Evolutionary conservation across 2,329 filamentous ascomycete species (phyloP).

Genomic region (Colletotrichum chlorophyti): DNA sequence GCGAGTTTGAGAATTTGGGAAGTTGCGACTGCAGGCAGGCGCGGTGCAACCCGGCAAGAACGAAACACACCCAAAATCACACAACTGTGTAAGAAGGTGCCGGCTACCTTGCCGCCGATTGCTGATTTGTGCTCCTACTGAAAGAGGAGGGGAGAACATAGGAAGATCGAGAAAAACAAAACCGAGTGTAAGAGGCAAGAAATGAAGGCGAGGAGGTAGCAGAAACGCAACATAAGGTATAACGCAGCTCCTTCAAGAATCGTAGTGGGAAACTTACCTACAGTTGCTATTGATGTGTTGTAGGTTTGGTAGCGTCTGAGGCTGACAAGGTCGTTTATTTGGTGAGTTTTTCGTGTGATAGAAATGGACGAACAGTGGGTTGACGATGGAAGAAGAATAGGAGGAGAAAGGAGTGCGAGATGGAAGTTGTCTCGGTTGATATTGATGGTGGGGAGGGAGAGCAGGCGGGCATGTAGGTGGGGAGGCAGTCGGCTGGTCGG

Average conservation of each 20-base stretch:
- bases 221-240: no score
- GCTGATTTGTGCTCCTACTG: no score
- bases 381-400: background rate
- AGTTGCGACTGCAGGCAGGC: constrained; percentile 12
- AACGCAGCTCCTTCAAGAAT: no score
- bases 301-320: background rate
- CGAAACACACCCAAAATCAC: background rate
- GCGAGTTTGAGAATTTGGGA: constrained; percentile 7
- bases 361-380: background rate
- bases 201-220: background rate
- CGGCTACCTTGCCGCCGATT: background rate
- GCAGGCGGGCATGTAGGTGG: background rate
- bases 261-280: no score
- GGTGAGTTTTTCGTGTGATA: background rate
- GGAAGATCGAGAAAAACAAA: no score
- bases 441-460: background rate
- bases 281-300: background rate
- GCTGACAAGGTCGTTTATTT: background rate
- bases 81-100: background rate
- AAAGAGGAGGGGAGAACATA: no score
- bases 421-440: background rate
- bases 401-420: background rate
- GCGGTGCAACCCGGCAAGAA: constrained; percentile 20
- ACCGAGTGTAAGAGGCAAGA: background rate
- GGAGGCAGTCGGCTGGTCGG: no score